phyloP scores from a whole-genome alignment of 2,329 filamentous ascomycete genomes.

The Fusarium heterosporum region DNA sequence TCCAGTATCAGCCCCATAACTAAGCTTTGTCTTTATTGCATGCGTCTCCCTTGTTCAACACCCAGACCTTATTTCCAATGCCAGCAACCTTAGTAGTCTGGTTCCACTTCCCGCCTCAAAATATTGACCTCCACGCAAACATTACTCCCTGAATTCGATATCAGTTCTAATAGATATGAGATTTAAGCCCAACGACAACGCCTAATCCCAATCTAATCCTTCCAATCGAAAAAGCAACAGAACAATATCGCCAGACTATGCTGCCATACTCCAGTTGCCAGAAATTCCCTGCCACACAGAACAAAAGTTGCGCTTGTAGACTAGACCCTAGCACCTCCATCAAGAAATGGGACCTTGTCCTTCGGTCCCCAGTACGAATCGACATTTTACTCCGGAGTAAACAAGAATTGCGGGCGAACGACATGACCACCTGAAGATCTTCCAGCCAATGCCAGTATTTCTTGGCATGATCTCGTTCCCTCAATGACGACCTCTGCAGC shows the following conservation, averaged over 20 bases:
- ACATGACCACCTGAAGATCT: conserved; percentile 9
- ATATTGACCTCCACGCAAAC: background rate
- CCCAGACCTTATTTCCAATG: conserved; percentile 20
- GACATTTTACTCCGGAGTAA: conserved; percentile 14
- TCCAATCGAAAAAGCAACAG: conserved; percentile 1
- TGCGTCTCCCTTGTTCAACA: conserved; percentile 26
- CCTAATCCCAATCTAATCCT: background rate
- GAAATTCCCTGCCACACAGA: no score
- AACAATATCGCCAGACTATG: background rate
- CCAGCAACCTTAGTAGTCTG: background rate
- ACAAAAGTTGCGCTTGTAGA: conserved; percentile 5
- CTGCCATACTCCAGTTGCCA: no score
- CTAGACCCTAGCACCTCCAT: conserved; percentile 6
- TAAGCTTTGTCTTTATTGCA: conserved; percentile 8
- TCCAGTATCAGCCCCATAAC: conserved; percentile 14
- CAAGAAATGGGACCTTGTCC: conserved; percentile 2
- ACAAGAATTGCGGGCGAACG: conserved; percentile 25
- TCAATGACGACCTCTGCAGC: conserved; percentile 27
- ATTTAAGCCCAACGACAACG: conserved; percentile 5
- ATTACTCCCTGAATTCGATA: background rate
- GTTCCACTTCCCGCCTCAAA: conserved; percentile 31
- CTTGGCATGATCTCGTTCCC: conserved; percentile 27
- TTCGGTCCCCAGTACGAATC: conserved; percentile 5
- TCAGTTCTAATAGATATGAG: conserved; percentile 1
- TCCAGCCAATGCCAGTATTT: conserved; percentile 23